phyloP scores from a whole-genome alignment of 352 stramenopile genomes.

The Thalassiosira mediterranea region DNA sequence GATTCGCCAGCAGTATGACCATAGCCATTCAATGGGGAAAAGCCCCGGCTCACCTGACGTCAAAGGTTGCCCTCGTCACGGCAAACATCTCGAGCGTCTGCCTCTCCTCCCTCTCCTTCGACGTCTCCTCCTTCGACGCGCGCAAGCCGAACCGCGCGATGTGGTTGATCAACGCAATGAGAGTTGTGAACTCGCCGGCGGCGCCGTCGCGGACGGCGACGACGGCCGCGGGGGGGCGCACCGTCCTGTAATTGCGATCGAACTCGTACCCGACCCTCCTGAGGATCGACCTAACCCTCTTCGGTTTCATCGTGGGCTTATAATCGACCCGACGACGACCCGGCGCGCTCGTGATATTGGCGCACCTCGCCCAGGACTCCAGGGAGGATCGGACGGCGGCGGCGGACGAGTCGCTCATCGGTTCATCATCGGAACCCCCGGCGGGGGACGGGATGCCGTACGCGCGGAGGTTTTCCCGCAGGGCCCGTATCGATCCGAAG shows the following conservation, averaged over 20 bases:
- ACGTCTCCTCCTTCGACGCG: background rate
- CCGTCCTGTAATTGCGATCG: slow-evolving; percentile 5
- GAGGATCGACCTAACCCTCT: slow-evolving; percentile 17
- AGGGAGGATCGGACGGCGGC: background rate
- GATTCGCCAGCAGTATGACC: background rate
- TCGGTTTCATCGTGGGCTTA: slow-evolving; percentile 14
- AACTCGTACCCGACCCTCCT: slow-evolving; percentile 33
- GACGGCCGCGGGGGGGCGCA: slow-evolving; percentile 13
- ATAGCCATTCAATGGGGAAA: background rate
- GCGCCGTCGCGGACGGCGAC: slow-evolving; percentile 5
- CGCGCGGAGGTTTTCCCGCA: slow-evolving; percentile 46
- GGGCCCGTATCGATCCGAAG: slow-evolving; percentile 29
- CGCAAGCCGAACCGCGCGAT: slow-evolving; percentile 45
- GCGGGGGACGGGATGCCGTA: slow-evolving; percentile 35
- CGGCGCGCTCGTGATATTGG: slow-evolving; percentile 17
- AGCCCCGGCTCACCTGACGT: slow-evolving; percentile 43
- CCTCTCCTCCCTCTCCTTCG: slow-evolving; percentile 9
- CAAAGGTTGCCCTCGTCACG: slow-evolving; percentile 31
- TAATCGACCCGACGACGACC: background rate
- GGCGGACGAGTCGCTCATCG: slow-evolving; percentile 4
- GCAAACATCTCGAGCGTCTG: slow-evolving; percentile 34
- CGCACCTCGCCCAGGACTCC: slow-evolving; percentile 39
- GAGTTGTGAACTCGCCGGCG: slow-evolving; percentile 7
- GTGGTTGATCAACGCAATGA: slow-evolving; percentile 41
- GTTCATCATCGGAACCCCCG: slow-evolving; percentile 8